These are phyloP conservation scores for Fusarium coffeatum DNA, from an alignment of 2,329 filamentous ascomycete species.

Conservation along the genomic window DNA sequence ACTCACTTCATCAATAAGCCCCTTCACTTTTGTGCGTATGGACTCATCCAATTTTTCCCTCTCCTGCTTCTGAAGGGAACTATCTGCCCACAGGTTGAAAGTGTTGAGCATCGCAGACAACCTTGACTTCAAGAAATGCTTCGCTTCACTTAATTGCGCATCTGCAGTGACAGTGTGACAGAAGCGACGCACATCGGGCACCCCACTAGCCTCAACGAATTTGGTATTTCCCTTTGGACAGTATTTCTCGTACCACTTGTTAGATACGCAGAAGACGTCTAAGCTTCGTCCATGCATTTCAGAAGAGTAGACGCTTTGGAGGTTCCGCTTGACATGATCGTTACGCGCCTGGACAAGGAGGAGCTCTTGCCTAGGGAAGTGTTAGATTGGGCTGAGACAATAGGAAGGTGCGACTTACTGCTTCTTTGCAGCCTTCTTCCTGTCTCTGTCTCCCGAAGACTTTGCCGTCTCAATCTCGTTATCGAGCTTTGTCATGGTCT, in stretches of 20 bases:
- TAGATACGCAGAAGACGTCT: constrained; percentile 53
- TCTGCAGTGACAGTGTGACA: constrained; percentile 51
- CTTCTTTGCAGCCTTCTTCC: constrained; percentile 45
- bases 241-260: constrained; percentile 51
- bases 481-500: constrained; percentile 43
- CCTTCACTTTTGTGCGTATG: not conserved
- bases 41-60: not conserved
- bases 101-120: constrained; percentile 47
- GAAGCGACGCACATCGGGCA: constrained; percentile 50
- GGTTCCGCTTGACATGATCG: constrained; percentile 44
- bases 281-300: constrained; percentile 39
- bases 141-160: constrained; percentile 48
- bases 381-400: not conserved
- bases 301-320: constrained; percentile 45
- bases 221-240: constrained; percentile 45
- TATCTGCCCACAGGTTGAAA: constrained; percentile 44
- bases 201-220: constrained; percentile 46
- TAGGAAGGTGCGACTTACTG: constrained; percentile 7
- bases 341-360: constrained; percentile 49
- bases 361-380: constrained; percentile 38
- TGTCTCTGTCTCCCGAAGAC: constrained; percentile 23
- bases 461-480: constrained; percentile 45
- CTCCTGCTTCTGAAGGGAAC: not conserved
- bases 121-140: constrained; percentile 45
- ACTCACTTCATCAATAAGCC: not conserved